Base-by-base conservation (phyloP, 179 eudicot genomes). In the Carnegiea gigantea region DNA sequence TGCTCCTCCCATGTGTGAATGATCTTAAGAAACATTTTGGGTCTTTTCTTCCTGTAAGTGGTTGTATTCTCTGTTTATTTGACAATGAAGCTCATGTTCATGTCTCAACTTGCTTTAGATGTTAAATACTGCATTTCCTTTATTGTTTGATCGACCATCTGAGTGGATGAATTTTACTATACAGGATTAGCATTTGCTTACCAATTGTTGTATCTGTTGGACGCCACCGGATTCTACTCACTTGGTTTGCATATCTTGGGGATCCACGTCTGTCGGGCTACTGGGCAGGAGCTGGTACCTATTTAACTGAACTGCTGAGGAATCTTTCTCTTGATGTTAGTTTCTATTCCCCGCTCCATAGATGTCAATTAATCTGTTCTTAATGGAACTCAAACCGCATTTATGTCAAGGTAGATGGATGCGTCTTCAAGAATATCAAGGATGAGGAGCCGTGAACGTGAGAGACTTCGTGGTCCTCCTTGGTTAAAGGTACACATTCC, bases 181-280 rank as follows among this genome's bases (percentile, higher is more conserved):
- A 86, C 92, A 96, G 99, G 99, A 84, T 87, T 94, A 75, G 85
- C 92, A 48, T 96, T 96, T 88, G 93, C 99, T 30, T 96, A 96
- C 85, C 99, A 96, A 90, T 89, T 93, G 38, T 81, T 96, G 84
- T 96, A 96, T 86, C 86, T 96, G 75, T 84, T 96, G 93, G 99
- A 96, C 90, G 99, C 98, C 77, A 92, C 99, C 73, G 97, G 98
- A 73, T 96, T 94, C 88, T 96, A 94, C 86, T 94, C 97, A 67
- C 85, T 90, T 81, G 99, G 97, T 88, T 84, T 96, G 86, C 98
- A 96, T 89, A 90, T 90, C 73, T 92, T 96, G 83, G 95, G 99
- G 70, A 90, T 96, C 86, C 94, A 96, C 80, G 97, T 96, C 73
- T 92, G 98, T 83, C 97, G 99, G 80, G 99, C 99, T 78, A 94